Base-by-base conservation (phyloP, 2,329 filamentous ascomycete genomes). In the Fusarium sterilihyphosum region DNA sequence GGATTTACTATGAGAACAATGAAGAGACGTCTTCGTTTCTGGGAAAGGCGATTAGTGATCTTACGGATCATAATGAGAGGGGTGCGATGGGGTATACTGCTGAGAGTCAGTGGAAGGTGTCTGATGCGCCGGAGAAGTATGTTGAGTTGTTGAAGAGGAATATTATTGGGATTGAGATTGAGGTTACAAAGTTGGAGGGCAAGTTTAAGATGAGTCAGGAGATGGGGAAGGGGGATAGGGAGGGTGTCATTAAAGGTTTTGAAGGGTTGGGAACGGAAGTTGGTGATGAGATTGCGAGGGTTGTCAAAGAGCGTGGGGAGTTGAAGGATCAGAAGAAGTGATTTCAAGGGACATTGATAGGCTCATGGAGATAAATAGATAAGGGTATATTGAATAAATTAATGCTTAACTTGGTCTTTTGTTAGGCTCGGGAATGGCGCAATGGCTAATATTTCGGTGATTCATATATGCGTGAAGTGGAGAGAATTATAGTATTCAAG, bases 121-220 rank as follows among this genome's bases (percentile, higher is more conserved):
- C 81, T 0, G 89, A 92, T 61, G 90, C 90, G 6, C 89, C 88
- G 0, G 83, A 84, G 16, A 79, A 76, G 1, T 93, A 90, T 78
- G 78, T 92, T 7, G 85, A 88, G 12, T 66, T 91, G 26, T 73
- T 91, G 72, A 87, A 87, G 80, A 90, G 88, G 80, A 85, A 81
- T 46, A 91, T 92, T 61, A 86, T 91, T 22, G 90, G 90, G 0
- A 85, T 92, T 24, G 88, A 92, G 78, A 88, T 92, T 46, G 79
- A 82, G 40, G 84, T 92, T 53, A 83, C 85, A 0, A 79, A 85
- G 24, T 77, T 92, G 24, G 86, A 88, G 57, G 90, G 90, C 8
- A 91, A 91, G 81, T 90, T 88, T 70, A 92, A 92, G 83, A 90
- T 91, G 90, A 91, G 88, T 70, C 90, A 92, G 81, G 90, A 92